Base-by-base conservation (phyloP, 495 filamentous ascomycete genomes). In the Hypoxylon trugodes region DNA sequence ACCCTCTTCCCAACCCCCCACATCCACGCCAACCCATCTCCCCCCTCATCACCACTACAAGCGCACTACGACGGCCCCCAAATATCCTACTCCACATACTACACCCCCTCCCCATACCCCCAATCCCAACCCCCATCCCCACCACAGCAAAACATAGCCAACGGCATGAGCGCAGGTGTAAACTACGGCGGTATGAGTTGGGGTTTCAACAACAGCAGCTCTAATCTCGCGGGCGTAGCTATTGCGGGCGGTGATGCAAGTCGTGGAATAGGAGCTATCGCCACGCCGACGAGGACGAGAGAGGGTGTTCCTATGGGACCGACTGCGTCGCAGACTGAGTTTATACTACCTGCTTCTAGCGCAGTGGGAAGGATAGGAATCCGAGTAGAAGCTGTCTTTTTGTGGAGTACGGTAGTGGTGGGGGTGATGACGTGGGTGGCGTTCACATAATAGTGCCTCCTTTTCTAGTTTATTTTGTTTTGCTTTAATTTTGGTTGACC, bases 1-100 rank as follows among this genome's bases (percentile, higher is more conserved):
- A 65, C 66, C 38, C 4, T 61, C 16, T 8, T 45, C 7, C 45
- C 52, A 33, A 69, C 66, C 18, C 13, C 58, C 7, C 25, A 18
- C 18, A 40, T 69, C 25, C 22, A 46, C 36, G 8, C 54, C 6
- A 1, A 33, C 9, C n/a, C 35, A 10, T 9, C 32, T 19, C 3
- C 42, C 10, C 21, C 19, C 19, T 36, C 52, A n/a, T n/a, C n/a
- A n/a, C n/a, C n/a, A n/a, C n/a, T n/a, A n/a, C n/a, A n/a, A n/a
- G n/a, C n/a, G n/a, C n/a, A n/a, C n/a, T n/a, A n/a, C n/a, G n/a
- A n/a, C n/a, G n/a, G n/a, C n/a, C n/a, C n/a, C n/a, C n/a, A 8
- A 12, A 9, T 38, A 38, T 13, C 10, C 22, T 7, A 47, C 42
- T 47, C 42, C n/a, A n/a, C n/a, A n/a, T n/a, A n/a, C n/a, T 30